Evolutionary conservation across 257 asterid genomes (phyloP).

Genomic region (Sherardia arvensis): DNA sequence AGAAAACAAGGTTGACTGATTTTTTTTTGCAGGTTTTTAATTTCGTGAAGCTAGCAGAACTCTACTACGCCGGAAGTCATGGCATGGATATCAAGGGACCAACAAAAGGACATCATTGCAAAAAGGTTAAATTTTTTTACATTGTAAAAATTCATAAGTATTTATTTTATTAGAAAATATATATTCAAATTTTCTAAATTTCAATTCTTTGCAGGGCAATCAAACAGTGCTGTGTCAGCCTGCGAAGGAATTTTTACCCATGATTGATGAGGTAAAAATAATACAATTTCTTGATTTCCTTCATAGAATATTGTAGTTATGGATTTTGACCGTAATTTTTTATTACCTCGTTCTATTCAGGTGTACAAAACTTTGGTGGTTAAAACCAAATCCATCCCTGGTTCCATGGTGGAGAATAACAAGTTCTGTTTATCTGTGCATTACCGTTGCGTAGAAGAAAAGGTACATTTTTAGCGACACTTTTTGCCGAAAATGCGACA

Average conservation of each 20-base stretch:
- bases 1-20: neutral
- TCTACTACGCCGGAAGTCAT: constrained; percentile 94
- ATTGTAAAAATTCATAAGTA: neutral
- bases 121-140: constrained; percentile 37
- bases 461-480: constrained; percentile 21
- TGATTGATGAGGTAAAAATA: constrained; percentile 55
- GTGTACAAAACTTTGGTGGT: constrained; percentile 43
- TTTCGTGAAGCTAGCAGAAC: constrained; percentile 64
- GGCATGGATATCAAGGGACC: constrained; percentile 98
- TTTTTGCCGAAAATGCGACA: neutral
- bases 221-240: constrained; percentile 85
- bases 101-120: constrained; percentile 32
- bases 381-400: constrained; percentile 50
- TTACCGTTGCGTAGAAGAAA: constrained; percentile 72
- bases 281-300: neutral
- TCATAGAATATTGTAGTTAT: neutral
- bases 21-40: constrained; percentile 31
- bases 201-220: constrained; percentile 9
- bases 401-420: constrained; percentile 76
- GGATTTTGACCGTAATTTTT: neutral
- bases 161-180: neutral
- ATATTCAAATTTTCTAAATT: neutral
- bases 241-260: constrained; percentile 72
- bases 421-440: constrained; percentile 78
- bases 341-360: constrained; percentile 21